phyloP scores from a whole-genome alignment of 2,329 filamentous ascomycete genomes.

The Penicillium sp. region DNA sequence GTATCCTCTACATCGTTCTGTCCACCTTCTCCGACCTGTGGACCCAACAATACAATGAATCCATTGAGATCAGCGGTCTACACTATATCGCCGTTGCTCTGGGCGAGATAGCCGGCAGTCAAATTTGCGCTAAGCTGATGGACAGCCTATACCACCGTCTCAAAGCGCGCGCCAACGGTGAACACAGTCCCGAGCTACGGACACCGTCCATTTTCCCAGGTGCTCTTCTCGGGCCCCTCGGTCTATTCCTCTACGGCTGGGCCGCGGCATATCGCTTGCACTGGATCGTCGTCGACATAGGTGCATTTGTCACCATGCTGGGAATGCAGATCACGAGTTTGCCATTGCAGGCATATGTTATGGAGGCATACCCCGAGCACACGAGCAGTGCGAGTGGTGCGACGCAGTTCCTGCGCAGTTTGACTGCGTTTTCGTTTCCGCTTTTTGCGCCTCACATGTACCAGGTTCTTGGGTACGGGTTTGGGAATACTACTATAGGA shows the following conservation, averaged over 20 bases:
- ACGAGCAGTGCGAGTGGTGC: constrained; percentile 51
- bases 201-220: constrained; percentile 55
- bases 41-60: constrained; percentile 51
- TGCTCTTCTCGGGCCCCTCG: constrained; percentile 47
- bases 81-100: constrained; percentile 61
- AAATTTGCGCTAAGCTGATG: constrained; percentile 46
- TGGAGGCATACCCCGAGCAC: constrained; percentile 47
- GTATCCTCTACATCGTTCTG: constrained; percentile 59
- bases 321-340: constrained; percentile 24
- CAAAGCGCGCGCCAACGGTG: constrained; percentile 23
- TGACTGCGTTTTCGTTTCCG: constrained; percentile 52
- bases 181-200: constrained; percentile 52
- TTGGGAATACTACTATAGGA: constrained; percentile 47
- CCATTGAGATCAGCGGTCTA: constrained; percentile 54
- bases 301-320: constrained; percentile 45
- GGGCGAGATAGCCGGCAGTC: constrained; percentile 57
- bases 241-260: constrained; percentile 54
- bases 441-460: constrained; percentile 49
- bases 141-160: constrained; percentile 41
- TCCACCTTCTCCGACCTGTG: constrained; percentile 61
- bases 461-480: constrained; percentile 36
- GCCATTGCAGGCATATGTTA: constrained; percentile 28
- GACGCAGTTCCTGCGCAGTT: constrained; percentile 45
- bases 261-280: constrained; percentile 43
- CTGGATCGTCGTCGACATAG: constrained; percentile 48